A percentile compares a stretch with the other conserved stretches of the same genome.
phyloP scores from a whole-genome alignment of 2,329 filamentous ascomycete species.

The Myrmaecium sp. region DNA sequence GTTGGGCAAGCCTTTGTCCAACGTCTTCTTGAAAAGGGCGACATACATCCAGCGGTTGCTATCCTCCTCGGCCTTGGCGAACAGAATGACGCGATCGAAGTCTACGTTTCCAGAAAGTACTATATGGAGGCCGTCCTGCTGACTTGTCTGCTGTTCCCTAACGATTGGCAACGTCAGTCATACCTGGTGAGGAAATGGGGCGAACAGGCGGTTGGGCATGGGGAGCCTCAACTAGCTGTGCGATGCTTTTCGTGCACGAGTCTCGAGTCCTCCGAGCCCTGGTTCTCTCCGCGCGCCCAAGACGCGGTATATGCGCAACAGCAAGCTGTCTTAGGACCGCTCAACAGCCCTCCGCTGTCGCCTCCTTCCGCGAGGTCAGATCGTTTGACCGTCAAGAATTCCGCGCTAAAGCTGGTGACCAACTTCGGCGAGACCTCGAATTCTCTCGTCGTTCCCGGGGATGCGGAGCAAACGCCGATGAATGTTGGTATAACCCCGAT shows the following conservation, averaged over 20 bases:
- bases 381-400: constrained; percentile 54
- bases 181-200: constrained; percentile 89
- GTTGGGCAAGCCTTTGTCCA: constrained; percentile 83
- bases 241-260: constrained; percentile 86
- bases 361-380: constrained; percentile 35
- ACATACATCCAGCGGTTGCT: constrained; percentile 80
- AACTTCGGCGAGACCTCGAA: constrained; percentile 50
- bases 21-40: constrained; percentile 71
- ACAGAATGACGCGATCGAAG: constrained; percentile 84
- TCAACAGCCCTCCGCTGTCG: constrained; percentile 54
- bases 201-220: constrained; percentile 72
- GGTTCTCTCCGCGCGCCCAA: constrained; percentile 69
- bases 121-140: constrained; percentile 89
- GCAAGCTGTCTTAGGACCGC: constrained; percentile 35
- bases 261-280: constrained; percentile 67
- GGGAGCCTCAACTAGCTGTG: constrained; percentile 79
- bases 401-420: constrained; percentile 80
- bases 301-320: constrained; percentile 40
- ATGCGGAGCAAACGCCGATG: constrained; percentile 53
- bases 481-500: constrained; percentile 77
- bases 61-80: constrained; percentile 89
- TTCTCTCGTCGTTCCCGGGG: constrained; percentile 42
- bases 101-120: constrained; percentile 80
- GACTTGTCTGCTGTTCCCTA: constrained; percentile 64
- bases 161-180: constrained; percentile 81